These are phyloP conservation scores for Lecanicillium sp. DNA, from an alignment of 2,329 filamentous ascomycete species.

Conservation along the genomic window DNA sequence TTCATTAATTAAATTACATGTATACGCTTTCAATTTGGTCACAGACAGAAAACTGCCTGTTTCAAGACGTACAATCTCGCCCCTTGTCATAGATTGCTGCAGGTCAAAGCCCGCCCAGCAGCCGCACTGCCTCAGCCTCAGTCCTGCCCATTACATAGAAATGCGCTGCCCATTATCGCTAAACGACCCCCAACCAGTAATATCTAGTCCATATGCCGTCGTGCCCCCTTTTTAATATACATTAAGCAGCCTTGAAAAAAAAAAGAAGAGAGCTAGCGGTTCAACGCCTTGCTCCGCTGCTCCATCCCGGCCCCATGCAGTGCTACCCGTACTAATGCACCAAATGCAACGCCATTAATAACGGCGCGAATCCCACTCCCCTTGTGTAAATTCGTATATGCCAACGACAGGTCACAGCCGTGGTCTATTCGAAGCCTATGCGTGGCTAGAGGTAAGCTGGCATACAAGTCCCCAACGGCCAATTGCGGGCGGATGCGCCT, in stretches of 20 bases:
- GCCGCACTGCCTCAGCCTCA: not conserved
- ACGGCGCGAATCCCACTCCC: not conserved
- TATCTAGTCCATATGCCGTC: not conserved
- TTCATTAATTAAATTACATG: too few species aligned
- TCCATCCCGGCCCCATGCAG: constrained; percentile 3
- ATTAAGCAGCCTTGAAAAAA: too few species aligned
- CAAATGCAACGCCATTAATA: constrained; percentile 9
- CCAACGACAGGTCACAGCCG: not conserved
- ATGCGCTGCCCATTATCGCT: not conserved
- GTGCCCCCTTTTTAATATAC: constrained; percentile 9
- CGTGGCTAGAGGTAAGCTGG: too few species aligned
- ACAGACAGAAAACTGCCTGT: too few species aligned
- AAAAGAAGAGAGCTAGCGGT: not conserved
- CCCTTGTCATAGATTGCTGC: too few species aligned
- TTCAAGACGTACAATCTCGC: too few species aligned
- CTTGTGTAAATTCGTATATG: not conserved
- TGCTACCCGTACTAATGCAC: constrained; percentile 4
- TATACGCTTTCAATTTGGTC: too few species aligned
- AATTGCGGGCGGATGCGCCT: too few species aligned
- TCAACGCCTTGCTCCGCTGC: not conserved
- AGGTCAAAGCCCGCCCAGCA: too few species aligned
- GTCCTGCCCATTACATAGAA: not conserved
- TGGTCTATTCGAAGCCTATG: too few species aligned
- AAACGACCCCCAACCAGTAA: too few species aligned
- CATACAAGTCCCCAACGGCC: too few species aligned